A percentile compares a stretch with the other conserved stretches of the same genome.
Conservation (phyloP, 345 rosid species). For the Adansonia digitata region DNA sequence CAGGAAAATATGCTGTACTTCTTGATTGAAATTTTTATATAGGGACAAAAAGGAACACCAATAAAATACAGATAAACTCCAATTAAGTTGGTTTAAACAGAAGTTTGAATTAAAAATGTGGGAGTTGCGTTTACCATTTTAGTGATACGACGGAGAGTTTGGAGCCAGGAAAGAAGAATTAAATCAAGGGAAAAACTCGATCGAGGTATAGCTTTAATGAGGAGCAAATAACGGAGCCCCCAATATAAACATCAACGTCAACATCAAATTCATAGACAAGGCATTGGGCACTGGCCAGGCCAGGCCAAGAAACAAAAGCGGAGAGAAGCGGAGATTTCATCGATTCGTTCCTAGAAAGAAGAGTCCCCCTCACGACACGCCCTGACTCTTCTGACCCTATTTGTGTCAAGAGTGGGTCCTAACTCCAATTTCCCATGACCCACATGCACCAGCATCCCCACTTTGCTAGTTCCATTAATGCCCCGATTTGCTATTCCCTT, state of each 20-base stretch:
- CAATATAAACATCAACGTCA: not conserved
- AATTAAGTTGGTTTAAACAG: not conserved
- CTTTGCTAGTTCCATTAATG: not conserved
- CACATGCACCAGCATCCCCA: constrained; percentile 22
- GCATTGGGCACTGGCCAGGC: not conserved
- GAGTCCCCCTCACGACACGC: constrained; percentile 55
- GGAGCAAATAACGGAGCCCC: constrained; percentile 7
- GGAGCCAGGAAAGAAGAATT: not conserved
- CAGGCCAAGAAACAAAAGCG: not conserved
- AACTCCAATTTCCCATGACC: constrained; percentile 35
- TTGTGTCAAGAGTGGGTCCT: constrained; percentile 30
- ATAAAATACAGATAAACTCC: no score
- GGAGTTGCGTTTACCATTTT: not conserved
- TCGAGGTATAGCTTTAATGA: not conserved
- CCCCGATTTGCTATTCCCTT: not conserved
- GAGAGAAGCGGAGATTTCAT: not conserved
- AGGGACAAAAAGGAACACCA: no score
- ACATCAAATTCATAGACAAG: not conserved
- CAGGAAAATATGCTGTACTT: no score
- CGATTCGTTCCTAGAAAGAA: constrained; percentile 21
- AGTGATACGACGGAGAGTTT: not conserved
- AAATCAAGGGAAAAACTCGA: not conserved
- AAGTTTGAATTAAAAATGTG: not conserved
- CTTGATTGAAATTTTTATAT: no score
- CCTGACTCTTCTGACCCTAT: constrained; percentile 34